Evolutionary conservation across 345 rosid genomes (phyloP).

Genomic region (Carallia brachiata): DNA sequence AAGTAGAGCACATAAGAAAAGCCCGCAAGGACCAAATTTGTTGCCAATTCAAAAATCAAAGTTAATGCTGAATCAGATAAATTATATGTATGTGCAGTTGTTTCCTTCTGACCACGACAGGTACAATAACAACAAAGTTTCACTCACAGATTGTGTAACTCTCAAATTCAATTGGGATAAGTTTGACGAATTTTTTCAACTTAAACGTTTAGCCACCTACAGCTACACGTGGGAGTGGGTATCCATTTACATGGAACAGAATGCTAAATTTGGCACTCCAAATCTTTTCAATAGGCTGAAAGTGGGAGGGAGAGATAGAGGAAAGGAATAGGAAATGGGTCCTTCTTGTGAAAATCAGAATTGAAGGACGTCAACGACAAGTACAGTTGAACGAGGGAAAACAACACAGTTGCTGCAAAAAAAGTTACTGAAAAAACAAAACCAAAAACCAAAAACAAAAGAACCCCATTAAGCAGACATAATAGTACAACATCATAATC

Average conservation of each 20-base stretch:
- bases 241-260: not conserved
- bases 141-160: no score
- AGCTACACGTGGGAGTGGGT: no score
- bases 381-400: not conserved
- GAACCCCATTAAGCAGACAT: slow-evolving; percentile 11
- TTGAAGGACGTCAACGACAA: slow-evolving; percentile 8
- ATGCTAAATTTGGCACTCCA: not conserved
- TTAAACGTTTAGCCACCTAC: not conserved
- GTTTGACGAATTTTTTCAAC: no score
- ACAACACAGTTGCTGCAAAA: not conserved
- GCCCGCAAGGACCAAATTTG: not conserved
- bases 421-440: slow-evolving; percentile 2
- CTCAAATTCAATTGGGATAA: no score
- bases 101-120: not conserved
- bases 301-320: not conserved
- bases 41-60: not conserved
- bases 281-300: not conserved
- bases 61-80: not conserved
- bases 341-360: not conserved
- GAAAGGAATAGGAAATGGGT: not conserved
- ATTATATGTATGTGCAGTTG: not conserved
- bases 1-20: not conserved
- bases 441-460: no score
- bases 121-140: not conserved
- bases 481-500: not conserved